Conservation (phyloP, 2,329 filamentous ascomycete species). For the Hypomyces rosellus region DNA sequence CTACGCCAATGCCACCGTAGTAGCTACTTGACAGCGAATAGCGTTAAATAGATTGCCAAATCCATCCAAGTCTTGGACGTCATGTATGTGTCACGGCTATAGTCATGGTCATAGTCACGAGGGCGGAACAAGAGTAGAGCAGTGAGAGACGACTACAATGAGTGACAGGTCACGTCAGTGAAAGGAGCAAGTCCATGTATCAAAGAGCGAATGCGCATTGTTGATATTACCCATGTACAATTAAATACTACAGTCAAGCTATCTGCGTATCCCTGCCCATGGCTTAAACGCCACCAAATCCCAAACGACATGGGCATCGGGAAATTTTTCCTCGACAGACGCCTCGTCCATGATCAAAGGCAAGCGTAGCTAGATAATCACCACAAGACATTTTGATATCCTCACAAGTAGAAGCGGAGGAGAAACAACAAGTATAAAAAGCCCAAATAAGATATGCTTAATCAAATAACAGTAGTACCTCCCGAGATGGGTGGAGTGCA, state of each 20-base stretch:
- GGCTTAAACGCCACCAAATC: too few relatives aligned
- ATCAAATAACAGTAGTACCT: conserved; percentile 2
- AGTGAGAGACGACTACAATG: too few relatives aligned
- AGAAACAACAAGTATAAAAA: background rate
- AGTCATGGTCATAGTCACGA: too few relatives aligned
- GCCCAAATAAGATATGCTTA: conserved; percentile 1
- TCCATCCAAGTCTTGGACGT: background rate
- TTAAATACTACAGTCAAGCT: background rate
- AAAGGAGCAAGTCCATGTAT: too few relatives aligned
- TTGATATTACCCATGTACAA: background rate
- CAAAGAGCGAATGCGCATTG: background rate
- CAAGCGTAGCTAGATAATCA: background rate
- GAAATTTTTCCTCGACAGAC: background rate
- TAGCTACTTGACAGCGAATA: background rate
- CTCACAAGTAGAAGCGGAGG: background rate
- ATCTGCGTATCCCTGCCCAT: background rate
- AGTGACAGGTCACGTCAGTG: background rate
- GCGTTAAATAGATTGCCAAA: background rate
- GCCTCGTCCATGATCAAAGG: background rate
- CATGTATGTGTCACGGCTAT: background rate
- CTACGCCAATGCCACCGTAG: background rate
- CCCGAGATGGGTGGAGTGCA: background rate
- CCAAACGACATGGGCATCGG: too few relatives aligned
- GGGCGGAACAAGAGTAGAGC: too few relatives aligned
- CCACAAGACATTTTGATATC: too few relatives aligned